phyloP scores from a whole-genome alignment of 805 yeast genomes.

The Suhomyces sp. region DNA sequence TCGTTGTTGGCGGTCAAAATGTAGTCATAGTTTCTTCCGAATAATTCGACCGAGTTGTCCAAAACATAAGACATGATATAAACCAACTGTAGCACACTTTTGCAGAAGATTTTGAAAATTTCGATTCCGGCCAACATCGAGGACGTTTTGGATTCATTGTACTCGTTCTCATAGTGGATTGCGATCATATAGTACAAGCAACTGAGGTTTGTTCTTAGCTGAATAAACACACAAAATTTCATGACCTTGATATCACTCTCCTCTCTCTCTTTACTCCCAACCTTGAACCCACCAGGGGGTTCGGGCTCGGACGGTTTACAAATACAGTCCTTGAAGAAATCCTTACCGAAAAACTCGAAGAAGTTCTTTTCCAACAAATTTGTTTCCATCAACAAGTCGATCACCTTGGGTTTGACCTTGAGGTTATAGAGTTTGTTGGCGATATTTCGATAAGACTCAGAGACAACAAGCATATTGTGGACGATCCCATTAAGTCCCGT shows the following conservation, averaged over 20 bases:
- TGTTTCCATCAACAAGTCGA: conserved; percentile 35
- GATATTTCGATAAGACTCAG: conserved; percentile 29
- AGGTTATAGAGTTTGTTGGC: conserved; percentile 26
- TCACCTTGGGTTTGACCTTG: conserved; percentile 28
- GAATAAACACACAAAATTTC: conserved; percentile 34
- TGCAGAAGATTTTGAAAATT: conserved; percentile 39
- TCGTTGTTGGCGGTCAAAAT: conserved; percentile 36
- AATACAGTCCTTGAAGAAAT: conserved; percentile 38
- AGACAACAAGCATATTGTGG: conserved; percentile 15
- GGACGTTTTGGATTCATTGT: conserved; percentile 23
- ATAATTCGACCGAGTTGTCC: conserved; percentile 40
- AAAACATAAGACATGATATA: conserved; percentile 43
- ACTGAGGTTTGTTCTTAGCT: conserved; percentile 37
- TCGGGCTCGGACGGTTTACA: conserved; percentile 29
- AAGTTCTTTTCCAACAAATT: conserved; percentile 35
- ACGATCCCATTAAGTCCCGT: conserved; percentile 13
- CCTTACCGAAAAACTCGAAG: conserved; percentile 38
- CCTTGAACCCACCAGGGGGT: conserved; percentile 13
- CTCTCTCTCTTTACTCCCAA: conserved; percentile 24
- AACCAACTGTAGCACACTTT: conserved; percentile 40
- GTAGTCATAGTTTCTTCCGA: conserved; percentile 40
- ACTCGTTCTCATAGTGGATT: conserved; percentile 37
- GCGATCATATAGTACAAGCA: conserved; percentile 41
- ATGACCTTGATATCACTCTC: conserved; percentile 32
- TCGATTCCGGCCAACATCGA: conserved; percentile 41